A percentile compares a stretch with the other conserved stretches of the same genome.
Evolutionary conservation across 2,329 filamentous ascomycete species (phyloP).

Genomic region (Sarocladium strictum): DNA sequence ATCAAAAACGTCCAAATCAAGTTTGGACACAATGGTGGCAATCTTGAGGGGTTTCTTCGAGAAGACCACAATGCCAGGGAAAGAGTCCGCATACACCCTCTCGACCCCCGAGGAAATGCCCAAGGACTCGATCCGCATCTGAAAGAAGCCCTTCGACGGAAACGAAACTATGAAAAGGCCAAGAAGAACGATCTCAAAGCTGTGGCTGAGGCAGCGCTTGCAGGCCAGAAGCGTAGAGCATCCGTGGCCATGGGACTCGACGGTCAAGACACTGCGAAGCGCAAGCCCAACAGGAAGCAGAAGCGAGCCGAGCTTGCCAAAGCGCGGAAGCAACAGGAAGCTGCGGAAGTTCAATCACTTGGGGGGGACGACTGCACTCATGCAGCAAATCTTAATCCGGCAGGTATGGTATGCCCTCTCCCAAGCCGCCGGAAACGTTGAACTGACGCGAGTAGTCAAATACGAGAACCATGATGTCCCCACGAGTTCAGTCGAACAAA

Average conservation of each 20-base stretch:
- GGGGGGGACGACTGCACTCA: background rate
- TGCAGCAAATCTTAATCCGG: background rate
- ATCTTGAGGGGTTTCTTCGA: constrained; percentile 68
- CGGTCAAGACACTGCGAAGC: constrained; percentile 20
- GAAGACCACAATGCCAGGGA: constrained; percentile 41
- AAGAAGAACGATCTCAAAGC: constrained; percentile 33
- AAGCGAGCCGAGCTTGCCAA: constrained; percentile 12
- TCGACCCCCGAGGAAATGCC: constrained; percentile 34
- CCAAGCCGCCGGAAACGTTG: background rate
- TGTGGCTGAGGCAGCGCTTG: constrained; percentile 29
- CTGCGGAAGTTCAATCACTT: background rate
- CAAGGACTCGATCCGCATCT: constrained; percentile 42
- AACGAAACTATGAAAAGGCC: constrained; percentile 55
- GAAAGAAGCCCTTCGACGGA: constrained; percentile 56
- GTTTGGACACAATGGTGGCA: constrained; percentile 39
- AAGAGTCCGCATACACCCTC: constrained; percentile 52
- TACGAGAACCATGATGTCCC: constrained; percentile 37
- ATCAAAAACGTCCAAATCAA: constrained; percentile 71
- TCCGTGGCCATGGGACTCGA: constrained; percentile 15
- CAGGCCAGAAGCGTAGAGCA: constrained; percentile 33
- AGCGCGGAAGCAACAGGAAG: background rate
- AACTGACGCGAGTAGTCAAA: constrained; percentile 30
- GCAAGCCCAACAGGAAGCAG: constrained; percentile 19
- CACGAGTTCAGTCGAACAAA: constrained; percentile 28
- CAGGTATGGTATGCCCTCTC: background rate